Conservation (phyloP, 2,329 filamentous ascomycete genomes). For the Teratosphaeria gauchensis region DNA sequence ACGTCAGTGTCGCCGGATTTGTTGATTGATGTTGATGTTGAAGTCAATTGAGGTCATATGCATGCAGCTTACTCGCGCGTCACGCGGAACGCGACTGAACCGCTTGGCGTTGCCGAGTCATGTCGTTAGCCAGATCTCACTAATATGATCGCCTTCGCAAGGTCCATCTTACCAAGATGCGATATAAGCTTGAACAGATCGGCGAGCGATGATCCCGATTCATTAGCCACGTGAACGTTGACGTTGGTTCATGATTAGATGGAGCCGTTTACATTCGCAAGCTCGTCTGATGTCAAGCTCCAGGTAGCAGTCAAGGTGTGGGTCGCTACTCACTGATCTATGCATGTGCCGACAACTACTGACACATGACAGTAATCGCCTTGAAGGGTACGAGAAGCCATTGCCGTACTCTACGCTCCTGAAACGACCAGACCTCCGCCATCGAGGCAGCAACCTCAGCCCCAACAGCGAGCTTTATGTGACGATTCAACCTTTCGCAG, state of each 20-base stretch:
- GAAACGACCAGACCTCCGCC: conserved; percentile 67
- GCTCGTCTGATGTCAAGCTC: conserved; percentile 72
- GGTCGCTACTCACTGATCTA: conserved; percentile 21
- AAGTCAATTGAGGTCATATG: neutral
- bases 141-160: neutral
- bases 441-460: conserved; percentile 79
- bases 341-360: neutral
- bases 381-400: conserved; percentile 69
- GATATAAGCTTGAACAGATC: neutral
- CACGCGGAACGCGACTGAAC: neutral
- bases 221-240: too few species aligned
- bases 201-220: neutral
- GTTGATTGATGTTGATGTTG: neutral
- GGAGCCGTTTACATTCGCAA: conserved; percentile 95
- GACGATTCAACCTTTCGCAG: conserved; percentile 87
- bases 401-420: conserved; percentile 70
- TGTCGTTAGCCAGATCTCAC: neutral
- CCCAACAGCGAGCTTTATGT: conserved; percentile 82
- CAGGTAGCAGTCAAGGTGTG: conserved; percentile 57
- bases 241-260: conserved; percentile 38
- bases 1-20: neutral
- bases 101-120: neutral
- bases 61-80: neutral
- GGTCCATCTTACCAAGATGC: neutral
- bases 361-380: conserved; percentile 43